Conservation (phyloP, 495 filamentous ascomycete genomes). For the Aspergillus carlsbadensis region DNA sequence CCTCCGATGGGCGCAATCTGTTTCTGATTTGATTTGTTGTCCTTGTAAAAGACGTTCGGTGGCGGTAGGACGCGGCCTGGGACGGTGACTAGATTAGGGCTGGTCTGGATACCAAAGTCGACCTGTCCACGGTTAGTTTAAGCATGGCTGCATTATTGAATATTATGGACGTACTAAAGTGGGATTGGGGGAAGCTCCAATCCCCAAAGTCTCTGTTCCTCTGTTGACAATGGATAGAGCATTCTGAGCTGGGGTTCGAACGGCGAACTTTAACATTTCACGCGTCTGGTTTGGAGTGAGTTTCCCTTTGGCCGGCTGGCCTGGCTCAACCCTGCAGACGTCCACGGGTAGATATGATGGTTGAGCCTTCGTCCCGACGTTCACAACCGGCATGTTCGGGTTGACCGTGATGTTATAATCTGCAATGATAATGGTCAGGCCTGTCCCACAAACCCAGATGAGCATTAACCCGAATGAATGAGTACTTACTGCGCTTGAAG, state of each 20-base stretch:
- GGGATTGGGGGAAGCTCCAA: constrained; percentile 19
- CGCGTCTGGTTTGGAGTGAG: constrained; percentile 56
- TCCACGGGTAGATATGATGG: constrained; percentile 70
- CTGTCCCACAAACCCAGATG: not conserved
- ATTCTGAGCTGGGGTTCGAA: constrained; percentile 62
- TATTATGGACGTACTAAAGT: constrained; percentile 11
- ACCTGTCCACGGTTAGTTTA: constrained; percentile 22
- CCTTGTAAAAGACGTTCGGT: constrained; percentile 54
- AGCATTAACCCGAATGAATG: not conserved
- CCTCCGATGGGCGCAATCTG: constrained; percentile 30
- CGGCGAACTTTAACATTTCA: constrained; percentile 68
- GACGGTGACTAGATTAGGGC: constrained; percentile 60
- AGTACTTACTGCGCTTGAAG: constrained; percentile 47
- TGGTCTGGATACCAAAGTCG: constrained; percentile 56
- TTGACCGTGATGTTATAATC: constrained; percentile 45
- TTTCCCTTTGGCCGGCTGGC: constrained; percentile 57
- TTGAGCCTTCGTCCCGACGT: constrained; percentile 57
- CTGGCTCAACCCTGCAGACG: constrained; percentile 60
- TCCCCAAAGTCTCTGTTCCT: constrained; percentile 50
- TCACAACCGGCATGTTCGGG: constrained; percentile 60
- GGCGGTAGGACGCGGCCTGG: constrained; percentile 57
- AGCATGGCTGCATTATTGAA: constrained; percentile 28
- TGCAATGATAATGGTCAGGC: constrained; percentile 15
- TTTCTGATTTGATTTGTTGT: constrained; percentile 24
- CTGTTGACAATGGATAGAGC: constrained; percentile 60